A percentile compares a stretch with the other conserved stretches of the same genome.
These are phyloP conservation scores for Ustilago vetiveriae DNA, from an alignment of 1,284 basidiomycete genomes.

Conservation along the genomic window DNA sequence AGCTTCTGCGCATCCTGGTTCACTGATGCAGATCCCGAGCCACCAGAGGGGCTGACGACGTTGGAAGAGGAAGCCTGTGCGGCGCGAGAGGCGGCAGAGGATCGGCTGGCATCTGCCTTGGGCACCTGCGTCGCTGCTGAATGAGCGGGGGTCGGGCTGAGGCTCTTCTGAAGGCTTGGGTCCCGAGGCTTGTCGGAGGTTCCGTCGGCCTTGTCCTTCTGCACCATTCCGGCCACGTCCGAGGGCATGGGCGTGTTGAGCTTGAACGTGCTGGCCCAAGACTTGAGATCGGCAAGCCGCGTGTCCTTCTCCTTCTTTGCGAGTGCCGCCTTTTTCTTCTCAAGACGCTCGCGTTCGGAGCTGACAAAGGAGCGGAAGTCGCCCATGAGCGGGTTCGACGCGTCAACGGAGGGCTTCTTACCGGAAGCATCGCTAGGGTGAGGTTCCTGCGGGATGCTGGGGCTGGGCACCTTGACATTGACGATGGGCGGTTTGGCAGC, in stretches of 20 bases:
- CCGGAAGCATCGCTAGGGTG: slow-evolving; percentile 13
- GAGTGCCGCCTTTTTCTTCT: slow-evolving; percentile 87
- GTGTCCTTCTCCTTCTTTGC: slow-evolving; percentile 93
- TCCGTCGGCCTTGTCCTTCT: slow-evolving; percentile 51
- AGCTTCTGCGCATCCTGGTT: slow-evolving; percentile 33
- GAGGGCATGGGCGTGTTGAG: slow-evolving; percentile 92
- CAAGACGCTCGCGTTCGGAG: slow-evolving; percentile 67
- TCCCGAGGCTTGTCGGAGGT: slow-evolving; percentile 58
- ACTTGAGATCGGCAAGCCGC: slow-evolving; percentile 86
- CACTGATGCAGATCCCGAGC: slow-evolving; percentile 23
- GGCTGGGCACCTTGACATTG: slow-evolving; percentile 47
- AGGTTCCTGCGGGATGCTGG: slow-evolving; percentile 36
- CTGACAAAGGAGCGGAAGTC: slow-evolving; percentile 65
- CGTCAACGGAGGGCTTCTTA: slow-evolving; percentile 33
- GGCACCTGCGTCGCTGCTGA: slow-evolving; percentile 12
- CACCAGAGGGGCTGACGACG: slow-evolving; percentile 31
- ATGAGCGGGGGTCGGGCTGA: slow-evolving; percentile 50
- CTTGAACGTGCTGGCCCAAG: slow-evolving; percentile 94
- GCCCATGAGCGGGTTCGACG: slow-evolving; percentile 52
- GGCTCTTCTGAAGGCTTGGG: slow-evolving; percentile 56
- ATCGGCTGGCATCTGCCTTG: slow-evolving; percentile 30
- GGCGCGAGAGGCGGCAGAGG: slow-evolving; percentile 24
- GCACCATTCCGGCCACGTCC: slow-evolving; percentile 80
- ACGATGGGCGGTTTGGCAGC: slow-evolving; percentile 26
- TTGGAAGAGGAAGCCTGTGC: slow-evolving; percentile 25